These are phyloP conservation scores for Nakazawaea laoshanensis DNA, from an alignment of 805 yeast species.

Conservation along the genomic window DNA sequence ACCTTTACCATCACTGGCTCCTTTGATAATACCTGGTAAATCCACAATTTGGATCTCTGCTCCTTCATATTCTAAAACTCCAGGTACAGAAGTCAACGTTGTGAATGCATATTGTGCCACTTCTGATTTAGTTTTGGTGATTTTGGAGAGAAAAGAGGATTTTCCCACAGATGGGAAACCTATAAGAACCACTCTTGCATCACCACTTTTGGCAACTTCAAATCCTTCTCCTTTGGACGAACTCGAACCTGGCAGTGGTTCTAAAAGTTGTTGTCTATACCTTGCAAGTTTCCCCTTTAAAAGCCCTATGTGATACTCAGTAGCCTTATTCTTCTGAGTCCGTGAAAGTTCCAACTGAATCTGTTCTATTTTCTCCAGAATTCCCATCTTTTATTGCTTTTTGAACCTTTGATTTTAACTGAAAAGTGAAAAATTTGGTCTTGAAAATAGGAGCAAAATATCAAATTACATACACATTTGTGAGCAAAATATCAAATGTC, in stretches of 20 bases:
- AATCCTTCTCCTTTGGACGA: conserved; percentile 72
- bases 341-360: conserved; percentile 91
- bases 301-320: conserved; percentile 93
- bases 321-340: conserved; percentile 96
- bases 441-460: too few species aligned
- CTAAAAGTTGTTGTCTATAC: conserved; percentile 82
- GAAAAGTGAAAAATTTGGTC: too few species aligned
- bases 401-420: too few species aligned
- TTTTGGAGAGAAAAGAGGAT: conserved; percentile 79
- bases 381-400: conserved; percentile 8
- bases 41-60: conserved; percentile 98
- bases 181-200: conserved; percentile 89
- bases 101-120: conserved; percentile 95
- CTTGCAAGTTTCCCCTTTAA: conserved; percentile 92
- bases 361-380: conserved; percentile 66
- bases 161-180: conserved; percentile 99
- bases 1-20: conserved; percentile 96
- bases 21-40: conserved; percentile 93
- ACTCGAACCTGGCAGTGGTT: conserved; percentile 73
- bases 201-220: conserved; percentile 93
- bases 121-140: conserved; percentile 90
- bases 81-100: conserved; percentile 93
- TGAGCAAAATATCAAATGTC: not conserved
- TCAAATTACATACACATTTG: too few species aligned
- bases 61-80: conserved; percentile 89